Percentiles rank a stretch among this genome's conserved stretches.
Evolutionary conservation across 2,329 filamentous ascomycete species (phyloP).

Genomic region (Trichoderma lentiforme): DNA sequence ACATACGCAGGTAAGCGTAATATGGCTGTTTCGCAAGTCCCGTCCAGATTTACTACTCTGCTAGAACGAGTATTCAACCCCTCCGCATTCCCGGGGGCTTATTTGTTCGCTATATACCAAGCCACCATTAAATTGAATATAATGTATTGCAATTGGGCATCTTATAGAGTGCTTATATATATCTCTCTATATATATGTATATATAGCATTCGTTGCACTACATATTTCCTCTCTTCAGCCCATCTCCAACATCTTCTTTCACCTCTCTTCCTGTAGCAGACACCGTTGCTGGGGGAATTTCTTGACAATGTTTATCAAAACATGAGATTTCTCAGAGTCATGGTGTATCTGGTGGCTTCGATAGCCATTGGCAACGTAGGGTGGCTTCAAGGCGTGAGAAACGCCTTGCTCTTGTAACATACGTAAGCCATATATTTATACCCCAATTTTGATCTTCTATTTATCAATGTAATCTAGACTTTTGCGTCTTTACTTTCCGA

Average conservation of each 20-base stretch:
- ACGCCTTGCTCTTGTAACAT: neutral
- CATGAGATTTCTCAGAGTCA: neutral
- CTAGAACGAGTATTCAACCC: neutral
- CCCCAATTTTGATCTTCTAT: too few species aligned
- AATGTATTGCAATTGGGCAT: neutral
- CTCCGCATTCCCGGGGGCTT: neutral
- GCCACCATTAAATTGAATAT: accelerated
- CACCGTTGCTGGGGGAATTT: neutral
- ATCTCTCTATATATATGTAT: too few species aligned
- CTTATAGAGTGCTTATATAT: neutral
- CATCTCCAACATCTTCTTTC: too few species aligned
- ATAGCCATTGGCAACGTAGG: neutral
- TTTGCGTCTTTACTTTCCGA: too few species aligned
- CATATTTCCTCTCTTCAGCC: too few species aligned
- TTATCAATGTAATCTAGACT: too few species aligned
- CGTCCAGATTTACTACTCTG: neutral
- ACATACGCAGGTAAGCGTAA: neutral
- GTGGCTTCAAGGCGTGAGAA: neutral
- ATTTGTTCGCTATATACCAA: neutral
- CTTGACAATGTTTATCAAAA: neutral
- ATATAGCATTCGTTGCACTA: too few species aligned
- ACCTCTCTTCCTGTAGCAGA: neutral
- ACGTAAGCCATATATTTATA: neutral
- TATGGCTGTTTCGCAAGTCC: neutral
- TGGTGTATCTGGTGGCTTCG: neutral